phyloP scores from a whole-genome alignment of 2,329 filamentous ascomycete species.

The Boeremia exigua region DNA sequence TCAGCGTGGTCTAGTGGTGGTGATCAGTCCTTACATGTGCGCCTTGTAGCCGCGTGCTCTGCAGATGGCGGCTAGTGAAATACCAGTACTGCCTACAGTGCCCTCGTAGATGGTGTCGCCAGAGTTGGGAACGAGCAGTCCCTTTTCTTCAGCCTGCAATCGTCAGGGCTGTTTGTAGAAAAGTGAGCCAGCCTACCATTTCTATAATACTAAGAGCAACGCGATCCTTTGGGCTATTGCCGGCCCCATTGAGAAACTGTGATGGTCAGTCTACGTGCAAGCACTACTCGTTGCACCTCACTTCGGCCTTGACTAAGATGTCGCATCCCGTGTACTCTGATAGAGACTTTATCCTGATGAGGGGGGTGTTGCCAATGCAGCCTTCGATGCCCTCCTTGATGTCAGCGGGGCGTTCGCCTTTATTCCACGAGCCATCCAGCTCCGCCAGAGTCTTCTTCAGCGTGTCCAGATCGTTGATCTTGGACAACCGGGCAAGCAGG shows the following conservation, averaged over 20 bases:
- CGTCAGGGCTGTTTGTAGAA: slow-evolving; percentile 8
- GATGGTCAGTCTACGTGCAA: slow-evolving; percentile 1
- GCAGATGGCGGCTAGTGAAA: slow-evolving; percentile 88
- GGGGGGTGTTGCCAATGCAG: slow-evolving; percentile 90
- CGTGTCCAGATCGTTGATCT: slow-evolving; percentile 31
- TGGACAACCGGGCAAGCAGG: slow-evolving; percentile 28
- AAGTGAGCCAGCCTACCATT: slow-evolving; percentile 49
- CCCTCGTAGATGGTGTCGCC: slow-evolving; percentile 98
- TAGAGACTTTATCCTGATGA: slow-evolving; percentile 84
- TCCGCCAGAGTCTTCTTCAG: slow-evolving; percentile 34
- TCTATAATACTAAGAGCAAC: slow-evolving; percentile 91
- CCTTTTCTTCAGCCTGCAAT: slow-evolving; percentile 72
- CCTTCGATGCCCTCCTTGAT: slow-evolving; percentile 84
- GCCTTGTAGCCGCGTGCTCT: slow-evolving; percentile 88
- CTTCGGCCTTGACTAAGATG: slow-evolving; percentile 91
- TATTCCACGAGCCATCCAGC: slow-evolving; percentile 20
- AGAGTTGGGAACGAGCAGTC: slow-evolving; percentile 75
- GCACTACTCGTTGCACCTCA: slow-evolving; percentile 31
- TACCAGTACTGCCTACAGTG: slow-evolving; percentile 94
- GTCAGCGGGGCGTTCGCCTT: slow-evolving; percentile 22
- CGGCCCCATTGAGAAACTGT: slow-evolving; percentile 88
- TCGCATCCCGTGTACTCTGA: slow-evolving; percentile 85
- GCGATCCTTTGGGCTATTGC: slow-evolving; percentile 91
- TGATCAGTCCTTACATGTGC: slow-evolving; percentile 69
- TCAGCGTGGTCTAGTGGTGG: slow-evolving; percentile 9